Evolutionary conservation across 1,284 basidiomycete species (phyloP).

Genomic region (Psilocybe mexicana): DNA sequence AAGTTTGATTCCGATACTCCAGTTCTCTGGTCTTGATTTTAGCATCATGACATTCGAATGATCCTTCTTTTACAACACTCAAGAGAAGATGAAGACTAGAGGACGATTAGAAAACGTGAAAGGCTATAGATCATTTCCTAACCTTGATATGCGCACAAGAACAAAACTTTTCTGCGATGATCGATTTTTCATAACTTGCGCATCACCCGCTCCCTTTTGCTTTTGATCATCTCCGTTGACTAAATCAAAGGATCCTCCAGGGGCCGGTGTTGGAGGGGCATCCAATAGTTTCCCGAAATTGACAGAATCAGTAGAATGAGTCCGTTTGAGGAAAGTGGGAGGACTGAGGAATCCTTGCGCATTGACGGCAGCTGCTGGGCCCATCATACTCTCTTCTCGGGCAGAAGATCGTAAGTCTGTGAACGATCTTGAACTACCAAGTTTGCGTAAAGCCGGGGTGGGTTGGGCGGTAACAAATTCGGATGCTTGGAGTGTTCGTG

Average conservation of each 20-base stretch:
- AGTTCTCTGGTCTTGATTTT: slow-evolving; percentile 73
- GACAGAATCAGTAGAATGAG: slow-evolving; percentile 35
- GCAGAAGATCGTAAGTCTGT: slow-evolving; percentile 59
- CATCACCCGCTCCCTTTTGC: slow-evolving; percentile 44
- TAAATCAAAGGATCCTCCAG: slow-evolving; percentile 2
- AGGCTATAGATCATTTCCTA: slow-evolving; percentile 22
- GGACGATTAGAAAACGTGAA: slow-evolving; percentile 6
- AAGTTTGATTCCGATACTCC: slow-evolving; percentile 86
- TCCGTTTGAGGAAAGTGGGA: slow-evolving; percentile 29
- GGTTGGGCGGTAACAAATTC: slow-evolving; percentile 25
- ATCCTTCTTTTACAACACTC: slow-evolving; percentile 71
- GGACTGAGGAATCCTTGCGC: slow-evolving; percentile 26
- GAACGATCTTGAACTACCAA: slow-evolving; percentile 67
- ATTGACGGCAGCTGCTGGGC: slow-evolving; percentile 24
- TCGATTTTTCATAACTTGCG: slow-evolving; percentile 75
- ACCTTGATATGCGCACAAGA: slow-evolving; percentile 77
- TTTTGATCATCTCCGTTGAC: slow-evolving; percentile 7
- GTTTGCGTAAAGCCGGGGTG: slow-evolving; percentile 45
- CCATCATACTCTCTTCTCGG: slow-evolving; percentile 34
- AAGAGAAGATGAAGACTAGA: slow-evolving; percentile 63
- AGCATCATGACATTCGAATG: slow-evolving; percentile 73
- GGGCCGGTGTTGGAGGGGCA: slow-evolving; percentile 7
- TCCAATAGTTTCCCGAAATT: slow-evolving; percentile 20
- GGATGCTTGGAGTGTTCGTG: slow-evolving; percentile 33
- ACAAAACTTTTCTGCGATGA: slow-evolving; percentile 85